phyloP scores from a whole-genome alignment of 495 filamentous ascomycete species.

The Penicillium turbatum region DNA sequence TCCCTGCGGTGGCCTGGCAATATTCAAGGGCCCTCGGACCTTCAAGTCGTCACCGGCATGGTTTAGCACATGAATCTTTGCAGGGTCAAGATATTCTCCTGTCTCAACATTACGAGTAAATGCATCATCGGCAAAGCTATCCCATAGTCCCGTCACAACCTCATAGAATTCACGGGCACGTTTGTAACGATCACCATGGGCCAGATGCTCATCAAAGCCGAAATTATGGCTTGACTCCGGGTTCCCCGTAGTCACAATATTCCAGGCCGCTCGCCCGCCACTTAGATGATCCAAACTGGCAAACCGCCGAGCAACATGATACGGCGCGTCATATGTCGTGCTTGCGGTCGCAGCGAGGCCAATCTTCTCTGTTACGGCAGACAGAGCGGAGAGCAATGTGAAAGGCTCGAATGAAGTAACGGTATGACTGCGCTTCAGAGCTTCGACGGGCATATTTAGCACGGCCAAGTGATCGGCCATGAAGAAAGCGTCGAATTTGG shows the following conservation, averaged over 20 bases:
- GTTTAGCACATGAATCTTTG: conserved; percentile 45
- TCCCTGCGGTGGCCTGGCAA: conserved; percentile 50
- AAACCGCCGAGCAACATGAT: conserved; percentile 58
- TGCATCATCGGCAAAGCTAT: conserved; percentile 53
- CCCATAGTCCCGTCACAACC: conserved; percentile 43
- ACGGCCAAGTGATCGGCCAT: conserved; percentile 59
- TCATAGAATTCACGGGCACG: conserved; percentile 40
- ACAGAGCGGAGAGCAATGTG: conserved; percentile 47
- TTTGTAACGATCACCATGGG: conserved; percentile 36
- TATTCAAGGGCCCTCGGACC: conserved; percentile 48
- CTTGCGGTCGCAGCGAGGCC: conserved; percentile 53
- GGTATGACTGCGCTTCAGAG: conserved; percentile 54
- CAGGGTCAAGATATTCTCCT: conserved; percentile 47
- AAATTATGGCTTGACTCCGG: conserved; percentile 38
- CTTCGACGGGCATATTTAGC: conserved; percentile 55
- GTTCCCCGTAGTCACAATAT: conserved; percentile 39
- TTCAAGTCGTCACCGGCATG: conserved; percentile 48
- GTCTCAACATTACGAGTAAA: conserved; percentile 46
- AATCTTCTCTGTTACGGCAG: conserved; percentile 44
- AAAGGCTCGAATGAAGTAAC: conserved; percentile 51
- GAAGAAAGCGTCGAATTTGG: conserved; percentile 61
- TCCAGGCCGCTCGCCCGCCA: conserved; percentile 48
- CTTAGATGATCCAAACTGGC: conserved; percentile 60
- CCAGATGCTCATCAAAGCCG: conserved; percentile 33
- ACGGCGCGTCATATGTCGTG: conserved; percentile 61